phyloP scores from a whole-genome alignment of 257 asterid genomes.

The Solanum chaucha region DNA sequence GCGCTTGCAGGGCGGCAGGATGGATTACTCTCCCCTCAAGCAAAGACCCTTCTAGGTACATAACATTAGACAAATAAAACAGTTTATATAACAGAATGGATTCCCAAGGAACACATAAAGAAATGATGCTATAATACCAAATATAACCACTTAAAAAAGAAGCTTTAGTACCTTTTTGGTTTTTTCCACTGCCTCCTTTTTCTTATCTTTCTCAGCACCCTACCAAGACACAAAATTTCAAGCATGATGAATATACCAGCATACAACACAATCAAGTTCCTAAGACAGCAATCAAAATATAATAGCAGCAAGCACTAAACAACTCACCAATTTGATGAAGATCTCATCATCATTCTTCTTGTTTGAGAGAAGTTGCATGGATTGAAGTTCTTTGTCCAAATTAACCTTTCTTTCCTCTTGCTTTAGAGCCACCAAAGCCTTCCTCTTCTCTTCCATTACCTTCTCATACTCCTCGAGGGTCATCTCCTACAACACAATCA shows the following conservation, averaged over 20 bases:
- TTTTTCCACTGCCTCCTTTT: not conserved
- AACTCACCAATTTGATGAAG: conserved; percentile 50
- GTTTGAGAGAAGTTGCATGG: conserved; percentile 61
- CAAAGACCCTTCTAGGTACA: not conserved
- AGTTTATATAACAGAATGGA: not conserved
- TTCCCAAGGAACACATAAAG: not conserved
- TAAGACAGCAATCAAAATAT: not conserved
- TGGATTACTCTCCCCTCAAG: not conserved
- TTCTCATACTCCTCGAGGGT: conserved; percentile 69
- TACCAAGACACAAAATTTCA: not conserved
- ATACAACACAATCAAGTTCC: not conserved
- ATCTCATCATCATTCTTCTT: conserved; percentile 56
- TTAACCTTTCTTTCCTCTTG: conserved; percentile 58
- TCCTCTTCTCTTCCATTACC: conserved; percentile 58
- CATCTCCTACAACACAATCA: conserved; percentile 38
- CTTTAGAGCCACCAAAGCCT: conserved; percentile 36
- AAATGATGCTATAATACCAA: not conserved
- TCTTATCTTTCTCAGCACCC: conserved; percentile 5
- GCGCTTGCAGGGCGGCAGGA: not conserved
- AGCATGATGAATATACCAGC: not conserved
- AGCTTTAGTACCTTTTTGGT: not conserved
- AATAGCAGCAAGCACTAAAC: not conserved
- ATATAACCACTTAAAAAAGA: not conserved
- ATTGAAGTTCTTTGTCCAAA: conserved; percentile 48
- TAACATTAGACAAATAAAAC: not conserved